phyloP scores from a whole-genome alignment of 2,329 filamentous ascomycete genomes.

The Dothidotthia symphoricarpi region DNA sequence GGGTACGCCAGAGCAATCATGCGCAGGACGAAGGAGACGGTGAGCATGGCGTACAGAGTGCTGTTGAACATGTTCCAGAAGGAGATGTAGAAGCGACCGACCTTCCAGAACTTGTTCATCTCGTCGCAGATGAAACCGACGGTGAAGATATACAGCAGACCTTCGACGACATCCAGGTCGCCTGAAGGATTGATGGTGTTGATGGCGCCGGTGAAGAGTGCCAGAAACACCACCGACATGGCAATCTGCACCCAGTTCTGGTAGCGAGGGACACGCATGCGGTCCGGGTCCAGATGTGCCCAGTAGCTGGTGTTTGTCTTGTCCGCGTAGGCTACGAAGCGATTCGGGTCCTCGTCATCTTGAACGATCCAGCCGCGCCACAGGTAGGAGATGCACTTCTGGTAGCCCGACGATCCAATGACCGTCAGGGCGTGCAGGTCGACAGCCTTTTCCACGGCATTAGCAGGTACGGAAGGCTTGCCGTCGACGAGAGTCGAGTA shows the following conservation, averaged over 20 bases:
- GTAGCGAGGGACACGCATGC: slow-evolving; percentile 88
- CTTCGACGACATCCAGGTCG: slow-evolving; percentile 80
- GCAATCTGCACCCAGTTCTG: slow-evolving; percentile 88
- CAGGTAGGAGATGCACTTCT: slow-evolving; percentile 88
- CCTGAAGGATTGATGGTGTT: slow-evolving; percentile 88
- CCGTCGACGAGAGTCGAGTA: slow-evolving; percentile 78
- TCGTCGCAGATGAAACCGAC: slow-evolving; percentile 89
- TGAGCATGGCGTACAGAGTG: slow-evolving; percentile 74
- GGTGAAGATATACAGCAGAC: slow-evolving; percentile 86
- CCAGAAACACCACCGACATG: slow-evolving; percentile 79
- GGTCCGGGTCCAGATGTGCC: slow-evolving; percentile 85
- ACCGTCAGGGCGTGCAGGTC: slow-evolving; percentile 86
- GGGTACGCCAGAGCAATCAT: slow-evolving; percentile 72
- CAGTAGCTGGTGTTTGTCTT: slow-evolving; percentile 76
- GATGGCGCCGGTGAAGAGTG: slow-evolving; percentile 83
- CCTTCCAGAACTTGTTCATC: slow-evolving; percentile 85
- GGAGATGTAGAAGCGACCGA: slow-evolving; percentile 83
- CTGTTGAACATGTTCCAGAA: slow-evolving; percentile 98
- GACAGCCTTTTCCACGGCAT: slow-evolving; percentile 90
- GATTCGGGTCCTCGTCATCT: slow-evolving; percentile 84
- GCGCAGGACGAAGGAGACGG: slow-evolving; percentile 74
- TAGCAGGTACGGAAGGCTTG: slow-evolving; percentile 70
- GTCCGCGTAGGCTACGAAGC: slow-evolving; percentile 82
- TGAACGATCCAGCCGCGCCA: slow-evolving; percentile 98
- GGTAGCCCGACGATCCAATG: slow-evolving; percentile 90